Evolutionary conservation across 352 stramenopile genomes (phyloP), one percentile per base, ranked within the genome.

Genomic region (Plasmopara halstedii): DNA sequence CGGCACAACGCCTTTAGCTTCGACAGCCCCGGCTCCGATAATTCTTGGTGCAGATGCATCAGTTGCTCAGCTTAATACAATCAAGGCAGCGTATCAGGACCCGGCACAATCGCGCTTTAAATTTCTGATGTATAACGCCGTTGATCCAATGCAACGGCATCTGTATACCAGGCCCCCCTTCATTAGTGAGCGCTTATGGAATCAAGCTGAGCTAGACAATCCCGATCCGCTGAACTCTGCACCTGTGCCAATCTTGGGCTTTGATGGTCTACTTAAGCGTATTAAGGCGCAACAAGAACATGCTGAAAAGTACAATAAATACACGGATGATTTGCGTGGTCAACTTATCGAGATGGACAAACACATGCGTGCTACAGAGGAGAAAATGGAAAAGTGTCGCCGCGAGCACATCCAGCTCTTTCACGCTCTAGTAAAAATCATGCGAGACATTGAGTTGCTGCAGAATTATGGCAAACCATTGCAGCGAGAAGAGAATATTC

Each of bases 91-190:
- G 23, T 94, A 94, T 46, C 61, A 88, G 42, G 83, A 94, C 47
- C 78, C 75, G 1, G 65, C 66, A 36, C 83, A 92, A 62, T 94
- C 83, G 19, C 77, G 83, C 1, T 94, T 94, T 67, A 94, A 94
- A 53, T 89, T 91, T 42, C 61, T 94, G 23, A 82, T 94, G 66
- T 94, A 94, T 68, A 94, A 94, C 56, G 80, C 77, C 14, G 80
- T 94, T 3, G 83, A 94, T 44, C 80, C 83, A 19, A 83, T 74
- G 26, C 78, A 89, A 48, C 64, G 80, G 3, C 80, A 90, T 33
- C 42, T 94, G 48, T 94, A 94, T 49, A 65, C 64, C 18, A 75
- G 80, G 17, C 83, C 83, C n/a, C 47, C 73, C 21, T 62, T 89
- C 54, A 87, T 94, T 39, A 91, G 83, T 46, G 83, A 94, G 50